A percentile compares a stretch with the other conserved stretches of the same genome.
Evolutionary conservation across 2,329 filamentous ascomycete genomes (phyloP).

Genomic region (Fusarium sp.): DNA sequence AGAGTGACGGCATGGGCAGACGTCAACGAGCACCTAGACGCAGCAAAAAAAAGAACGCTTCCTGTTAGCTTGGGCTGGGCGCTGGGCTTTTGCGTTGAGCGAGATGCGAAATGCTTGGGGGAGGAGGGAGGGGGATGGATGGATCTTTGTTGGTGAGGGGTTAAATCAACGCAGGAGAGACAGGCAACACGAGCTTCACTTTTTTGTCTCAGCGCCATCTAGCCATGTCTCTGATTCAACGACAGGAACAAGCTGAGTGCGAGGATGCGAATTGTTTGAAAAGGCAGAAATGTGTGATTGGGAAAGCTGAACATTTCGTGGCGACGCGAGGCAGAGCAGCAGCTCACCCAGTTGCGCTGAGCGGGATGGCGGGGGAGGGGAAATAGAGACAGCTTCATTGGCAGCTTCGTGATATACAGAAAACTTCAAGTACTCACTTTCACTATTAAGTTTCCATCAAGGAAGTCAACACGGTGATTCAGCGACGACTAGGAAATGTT

Average conservation of each 20-base stretch:
- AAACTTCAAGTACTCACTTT: neutral
- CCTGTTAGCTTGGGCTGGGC: slow-evolving; percentile 20
- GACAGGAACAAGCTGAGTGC: slow-evolving; percentile 16
- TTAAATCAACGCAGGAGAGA: slow-evolving; percentile 29
- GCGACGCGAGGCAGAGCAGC: slow-evolving; percentile 8
- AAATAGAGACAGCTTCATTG: neutral
- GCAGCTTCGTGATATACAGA: neutral
- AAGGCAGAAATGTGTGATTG: slow-evolving; percentile 24
- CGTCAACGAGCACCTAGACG: slow-evolving; percentile 28
- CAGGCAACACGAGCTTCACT: slow-evolving; percentile 14
- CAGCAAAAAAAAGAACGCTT: slow-evolving; percentile 17
- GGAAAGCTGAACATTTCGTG: slow-evolving; percentile 22
- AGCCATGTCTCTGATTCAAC: slow-evolving; percentile 25
- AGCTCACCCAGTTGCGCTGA: neutral
- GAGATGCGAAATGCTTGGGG: slow-evolving; percentile 19
- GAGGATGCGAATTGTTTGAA: slow-evolving; percentile 21
- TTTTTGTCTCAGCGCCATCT: slow-evolving; percentile 34
- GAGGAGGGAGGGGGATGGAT: slow-evolving; percentile 19
- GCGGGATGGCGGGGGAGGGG: slow-evolving; percentile 4
- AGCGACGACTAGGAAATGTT: neutral
- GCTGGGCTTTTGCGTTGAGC: slow-evolving; percentile 16
- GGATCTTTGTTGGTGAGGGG: slow-evolving; percentile 35
- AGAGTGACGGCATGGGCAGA: slow-evolving; percentile 42
- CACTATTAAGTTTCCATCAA: slow-evolving; percentile 4
- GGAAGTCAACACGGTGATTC: neutral